These are phyloP conservation scores for Cercophora scortea DNA, from an alignment of 495 filamentous ascomycete species.

Conservation along the genomic window DNA sequence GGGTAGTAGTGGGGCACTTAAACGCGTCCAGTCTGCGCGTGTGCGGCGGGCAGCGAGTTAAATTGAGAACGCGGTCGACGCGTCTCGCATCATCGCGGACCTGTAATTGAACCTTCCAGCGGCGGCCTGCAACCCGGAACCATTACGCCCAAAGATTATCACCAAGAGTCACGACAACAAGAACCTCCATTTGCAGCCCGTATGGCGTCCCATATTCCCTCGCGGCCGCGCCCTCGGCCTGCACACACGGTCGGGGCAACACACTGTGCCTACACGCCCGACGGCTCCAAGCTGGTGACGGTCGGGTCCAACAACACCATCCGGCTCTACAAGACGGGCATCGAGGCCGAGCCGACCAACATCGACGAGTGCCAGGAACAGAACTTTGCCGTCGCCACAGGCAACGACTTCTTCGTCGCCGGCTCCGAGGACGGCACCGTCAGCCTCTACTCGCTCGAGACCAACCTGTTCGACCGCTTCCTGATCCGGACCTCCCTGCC, in stretches of 20 bases:
- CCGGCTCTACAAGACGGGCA: slow-evolving; percentile 81
- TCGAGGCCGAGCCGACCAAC: slow-evolving; percentile 81
- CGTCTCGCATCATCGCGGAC: slow-evolving; percentile 19
- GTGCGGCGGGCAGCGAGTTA: slow-evolving; percentile 1
- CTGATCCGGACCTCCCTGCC: slow-evolving; percentile 76
- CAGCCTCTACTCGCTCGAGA: slow-evolving; percentile 70
- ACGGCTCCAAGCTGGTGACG: slow-evolving; percentile 60
- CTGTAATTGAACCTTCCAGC: neutral
- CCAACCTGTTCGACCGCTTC: slow-evolving; percentile 69
- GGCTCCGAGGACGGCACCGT: slow-evolving; percentile 93
- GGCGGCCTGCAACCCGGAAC: too few relatives aligned
- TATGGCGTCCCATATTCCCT: slow-evolving; percentile 43
- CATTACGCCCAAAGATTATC: too few relatives aligned
- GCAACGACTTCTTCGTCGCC: slow-evolving; percentile 76
- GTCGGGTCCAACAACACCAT: slow-evolving; percentile 86
- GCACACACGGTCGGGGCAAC: slow-evolving; percentile 48
- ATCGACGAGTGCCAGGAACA: slow-evolving; percentile 82
- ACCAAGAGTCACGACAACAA: neutral
- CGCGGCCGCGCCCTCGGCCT: slow-evolving; percentile 39
- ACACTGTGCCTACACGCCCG: slow-evolving; percentile 47
- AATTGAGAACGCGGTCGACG: slow-evolving; percentile 27
- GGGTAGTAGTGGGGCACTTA: slow-evolving; percentile 1
- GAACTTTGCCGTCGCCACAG: slow-evolving; percentile 67
- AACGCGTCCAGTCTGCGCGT: too few relatives aligned
- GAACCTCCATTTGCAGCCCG: neutral